Percentiles rank a stretch among this genome's conserved stretches.
phyloP scores from a whole-genome alignment of 108 stramenopile genomes.

The Fragilaria radians region DNA sequence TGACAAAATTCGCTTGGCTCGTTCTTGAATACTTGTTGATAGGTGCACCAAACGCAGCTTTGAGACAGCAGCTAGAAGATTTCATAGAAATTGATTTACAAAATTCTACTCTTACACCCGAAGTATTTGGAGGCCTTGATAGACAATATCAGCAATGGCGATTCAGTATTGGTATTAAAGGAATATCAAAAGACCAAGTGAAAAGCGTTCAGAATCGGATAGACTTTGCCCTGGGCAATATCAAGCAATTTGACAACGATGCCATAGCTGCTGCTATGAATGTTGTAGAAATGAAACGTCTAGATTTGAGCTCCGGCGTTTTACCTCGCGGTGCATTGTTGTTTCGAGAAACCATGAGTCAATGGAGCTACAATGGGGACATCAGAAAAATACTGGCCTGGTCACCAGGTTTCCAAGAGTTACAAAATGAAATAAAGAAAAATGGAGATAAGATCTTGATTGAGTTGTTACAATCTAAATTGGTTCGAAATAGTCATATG shows the following conservation, averaged over 20 bases:
- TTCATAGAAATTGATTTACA: conserved; percentile 11
- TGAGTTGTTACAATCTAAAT: conserved; percentile 44
- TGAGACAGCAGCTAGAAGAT: conserved; percentile 43
- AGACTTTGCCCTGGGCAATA: conserved; percentile 35
- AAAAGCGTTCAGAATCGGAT: conserved; percentile 44
- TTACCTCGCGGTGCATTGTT: conserved; percentile 70
- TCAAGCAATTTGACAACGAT: conserved; percentile 76
- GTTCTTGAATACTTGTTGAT: conserved; percentile 75
- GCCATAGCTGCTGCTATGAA: conserved; percentile 76
- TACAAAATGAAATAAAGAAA: conserved; percentile 63
- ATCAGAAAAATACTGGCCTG: conserved; percentile 60
- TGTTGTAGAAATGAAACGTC: conserved; percentile 62
- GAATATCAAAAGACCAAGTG: conserved; percentile 40
- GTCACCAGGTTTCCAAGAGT: conserved; percentile 52
- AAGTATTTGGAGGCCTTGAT: conserved; percentile 23
- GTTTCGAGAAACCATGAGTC: conserved; percentile 64
- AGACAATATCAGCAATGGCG: conserved; percentile 41
- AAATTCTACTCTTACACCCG: conserved; percentile 31
- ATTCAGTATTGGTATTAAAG: conserved; percentile 77
- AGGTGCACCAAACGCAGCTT: conserved; percentile 59
- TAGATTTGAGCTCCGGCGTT: conserved; percentile 75
- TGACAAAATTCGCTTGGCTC: conserved; percentile 66
- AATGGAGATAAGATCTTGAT: conserved; percentile 59
- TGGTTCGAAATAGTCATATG: conserved; percentile 76
- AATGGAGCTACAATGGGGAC: conserved; percentile 85